Evolutionary conservation across 78 protist genomes (phyloP).

Genomic region (Chrysochromulina tobinii): DNA sequence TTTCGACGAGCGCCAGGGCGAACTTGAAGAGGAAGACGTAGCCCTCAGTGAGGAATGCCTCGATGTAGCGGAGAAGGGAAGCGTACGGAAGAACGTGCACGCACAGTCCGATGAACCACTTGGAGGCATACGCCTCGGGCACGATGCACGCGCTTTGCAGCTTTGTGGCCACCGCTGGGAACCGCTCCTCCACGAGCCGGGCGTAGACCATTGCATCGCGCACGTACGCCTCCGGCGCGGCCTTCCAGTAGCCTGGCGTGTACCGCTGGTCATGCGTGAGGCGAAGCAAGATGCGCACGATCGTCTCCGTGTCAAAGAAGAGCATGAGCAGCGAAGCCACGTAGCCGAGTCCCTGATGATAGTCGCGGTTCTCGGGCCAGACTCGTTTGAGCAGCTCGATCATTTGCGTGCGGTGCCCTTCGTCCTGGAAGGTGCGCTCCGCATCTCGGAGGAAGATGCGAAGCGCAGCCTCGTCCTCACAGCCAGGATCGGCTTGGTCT

Average conservation of each 20-base stretch:
- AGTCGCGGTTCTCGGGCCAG: neutral
- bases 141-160: neutral
- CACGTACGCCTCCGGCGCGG: conserved; percentile 24
- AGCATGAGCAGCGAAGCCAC: neutral
- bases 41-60: neutral
- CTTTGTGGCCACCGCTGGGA: neutral
- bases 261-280: neutral
- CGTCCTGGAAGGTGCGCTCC: neutral
- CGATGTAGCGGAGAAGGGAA: neutral
- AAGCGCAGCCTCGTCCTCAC: neutral
- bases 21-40: neutral
- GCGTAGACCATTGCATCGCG: conserved; percentile 19
- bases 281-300: neutral
- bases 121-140: conserved; percentile 18
- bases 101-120: neutral
- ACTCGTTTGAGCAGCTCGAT: neutral
- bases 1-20: neutral
- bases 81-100: neutral
- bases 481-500: no score
- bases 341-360: conserved; percentile 34
- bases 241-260: conserved; percentile 7
- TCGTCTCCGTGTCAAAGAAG: neutral
- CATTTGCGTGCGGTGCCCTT: neutral
- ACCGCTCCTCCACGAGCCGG: neutral
- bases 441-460: conserved; percentile 30